Conservation (phyloP, 2,329 filamentous ascomycete genomes). For the Coccinonectria pachysandricola region DNA sequence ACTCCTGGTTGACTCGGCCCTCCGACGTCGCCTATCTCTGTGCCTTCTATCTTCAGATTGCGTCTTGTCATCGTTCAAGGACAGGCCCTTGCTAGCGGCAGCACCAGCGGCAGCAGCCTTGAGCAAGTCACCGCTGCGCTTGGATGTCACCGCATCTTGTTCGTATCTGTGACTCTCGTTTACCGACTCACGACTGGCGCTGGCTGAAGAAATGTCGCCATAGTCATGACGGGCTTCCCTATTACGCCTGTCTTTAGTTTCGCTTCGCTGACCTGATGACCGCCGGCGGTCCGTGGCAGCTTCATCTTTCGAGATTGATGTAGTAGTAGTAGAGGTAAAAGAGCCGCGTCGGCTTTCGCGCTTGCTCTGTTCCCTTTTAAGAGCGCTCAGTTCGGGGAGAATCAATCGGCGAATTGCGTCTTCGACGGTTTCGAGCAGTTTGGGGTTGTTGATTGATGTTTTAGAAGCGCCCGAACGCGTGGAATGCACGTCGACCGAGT, state of each 20-base stretch:
- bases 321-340: constrained; percentile 43
- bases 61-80: constrained; percentile 27
- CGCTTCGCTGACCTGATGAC: constrained; percentile 46
- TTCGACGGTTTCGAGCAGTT: constrained; percentile 81
- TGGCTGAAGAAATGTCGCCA: constrained; percentile 38
- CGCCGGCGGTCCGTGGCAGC: constrained; percentile 50
- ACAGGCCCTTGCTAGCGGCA: constrained; percentile 26
- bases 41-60: constrained; percentile 41
- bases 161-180: constrained; percentile 28
- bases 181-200: constrained; percentile 36
- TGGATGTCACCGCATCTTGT: constrained; percentile 34
- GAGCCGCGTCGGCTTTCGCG: constrained; percentile 62
- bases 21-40: constrained; percentile 39
- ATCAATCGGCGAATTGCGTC: constrained; percentile 86
- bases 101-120: constrained; percentile 36
- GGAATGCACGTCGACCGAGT: constrained; percentile 45
- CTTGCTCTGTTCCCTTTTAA: constrained; percentile 83
- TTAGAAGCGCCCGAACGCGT: constrained; percentile 41
- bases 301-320: constrained; percentile 45
- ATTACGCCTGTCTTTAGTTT: constrained; percentile 35
- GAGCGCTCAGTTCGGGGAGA: constrained; percentile 78
- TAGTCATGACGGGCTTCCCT: constrained; percentile 46
- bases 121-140: constrained; percentile 32
- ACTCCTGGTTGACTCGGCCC: constrained; percentile 38
- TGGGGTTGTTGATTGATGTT: constrained; percentile 85